Evolutionary conservation across 768 basidiomycete genomes (phyloP).

Genomic region (Lactifluus pinguis): DNA sequence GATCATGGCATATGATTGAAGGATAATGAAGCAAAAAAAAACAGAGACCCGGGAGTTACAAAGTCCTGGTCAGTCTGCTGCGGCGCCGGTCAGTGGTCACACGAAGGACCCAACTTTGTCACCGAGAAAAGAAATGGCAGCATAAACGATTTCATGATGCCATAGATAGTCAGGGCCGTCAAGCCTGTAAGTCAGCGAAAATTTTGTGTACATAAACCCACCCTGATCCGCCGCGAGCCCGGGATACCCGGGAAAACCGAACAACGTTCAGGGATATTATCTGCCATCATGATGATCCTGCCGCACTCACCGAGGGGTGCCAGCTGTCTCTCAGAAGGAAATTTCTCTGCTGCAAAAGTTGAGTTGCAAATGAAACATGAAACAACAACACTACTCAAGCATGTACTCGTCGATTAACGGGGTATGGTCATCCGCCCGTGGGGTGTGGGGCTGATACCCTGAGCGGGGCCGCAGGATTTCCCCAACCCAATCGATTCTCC

Average conservation of each 20-base stretch:
- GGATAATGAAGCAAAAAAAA: neutral
- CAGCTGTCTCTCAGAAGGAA: neutral
- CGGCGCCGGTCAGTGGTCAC: neutral
- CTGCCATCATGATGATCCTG: neutral
- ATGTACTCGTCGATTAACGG: neutral
- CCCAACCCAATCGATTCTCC: neutral
- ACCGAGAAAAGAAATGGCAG: neutral
- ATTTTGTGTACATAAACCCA: neutral
- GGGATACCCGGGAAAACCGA: neutral
- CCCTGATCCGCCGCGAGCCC: neutral
- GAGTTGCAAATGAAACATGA: neutral
- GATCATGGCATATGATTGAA: conserved; percentile 12
- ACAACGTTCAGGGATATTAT: neutral
- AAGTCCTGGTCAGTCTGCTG: neutral
- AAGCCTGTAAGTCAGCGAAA: conserved; percentile 6
- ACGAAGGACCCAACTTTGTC: neutral
- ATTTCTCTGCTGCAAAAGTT: neutral
- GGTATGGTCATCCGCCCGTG: conserved; percentile 2
- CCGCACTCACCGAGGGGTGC: neutral
- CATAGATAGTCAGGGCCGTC: neutral
- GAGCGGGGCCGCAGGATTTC: neutral
- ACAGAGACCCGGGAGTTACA: neutral
- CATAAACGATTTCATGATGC: neutral
- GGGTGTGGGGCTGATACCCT: neutral
- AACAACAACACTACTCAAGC: conserved; percentile 2